Evolutionary conservation across 305 asterid species (phyloP).

Genomic region (Ilex paraguariensis): DNA sequence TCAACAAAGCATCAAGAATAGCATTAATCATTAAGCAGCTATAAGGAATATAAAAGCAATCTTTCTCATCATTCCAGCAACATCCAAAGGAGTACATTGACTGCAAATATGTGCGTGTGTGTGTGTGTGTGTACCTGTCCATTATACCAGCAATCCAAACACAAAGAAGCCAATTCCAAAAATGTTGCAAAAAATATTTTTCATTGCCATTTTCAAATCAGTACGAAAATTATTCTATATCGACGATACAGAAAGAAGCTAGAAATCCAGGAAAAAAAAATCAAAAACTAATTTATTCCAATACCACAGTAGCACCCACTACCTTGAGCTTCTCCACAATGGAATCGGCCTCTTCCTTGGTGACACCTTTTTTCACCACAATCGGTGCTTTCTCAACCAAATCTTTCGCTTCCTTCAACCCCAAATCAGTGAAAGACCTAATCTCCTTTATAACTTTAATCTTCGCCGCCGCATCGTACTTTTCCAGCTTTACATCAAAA

Average conservation of each 20-base stretch:
- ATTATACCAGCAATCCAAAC: too few relatives aligned
- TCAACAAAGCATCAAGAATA: too few relatives aligned
- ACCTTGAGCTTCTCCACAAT: slow-evolving; percentile 65
- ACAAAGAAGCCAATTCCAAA: too few relatives aligned
- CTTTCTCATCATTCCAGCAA: too few relatives aligned
- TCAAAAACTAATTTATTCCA: slow-evolving; percentile 35
- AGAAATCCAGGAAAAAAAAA: not conserved
- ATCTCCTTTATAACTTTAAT: slow-evolving; percentile 86
- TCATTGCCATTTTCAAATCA: too few relatives aligned
- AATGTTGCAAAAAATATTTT: too few relatives aligned
- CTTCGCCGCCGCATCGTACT: slow-evolving; percentile 60
- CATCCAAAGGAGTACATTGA: too few relatives aligned
- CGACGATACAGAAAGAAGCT: not conserved
- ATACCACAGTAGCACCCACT: slow-evolving; percentile 63
- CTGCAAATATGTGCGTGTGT: too few relatives aligned
- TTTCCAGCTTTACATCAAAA: slow-evolving; percentile 67
- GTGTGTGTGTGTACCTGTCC: too few relatives aligned
- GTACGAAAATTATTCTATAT: too few relatives aligned
- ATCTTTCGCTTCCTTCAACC: slow-evolving; percentile 80
- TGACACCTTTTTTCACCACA: slow-evolving; percentile 62
- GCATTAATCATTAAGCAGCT: too few relatives aligned
- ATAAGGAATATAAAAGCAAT: too few relatives aligned
- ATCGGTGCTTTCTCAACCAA: slow-evolving; percentile 75
- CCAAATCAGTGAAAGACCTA: slow-evolving; percentile 68
- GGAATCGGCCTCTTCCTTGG: slow-evolving; percentile 71